Percentiles rank a stretch among this genome's conserved stretches.
Conservation (phyloP, 2,329 filamentous ascomycete species). For the Ramularia endophylla region DNA sequence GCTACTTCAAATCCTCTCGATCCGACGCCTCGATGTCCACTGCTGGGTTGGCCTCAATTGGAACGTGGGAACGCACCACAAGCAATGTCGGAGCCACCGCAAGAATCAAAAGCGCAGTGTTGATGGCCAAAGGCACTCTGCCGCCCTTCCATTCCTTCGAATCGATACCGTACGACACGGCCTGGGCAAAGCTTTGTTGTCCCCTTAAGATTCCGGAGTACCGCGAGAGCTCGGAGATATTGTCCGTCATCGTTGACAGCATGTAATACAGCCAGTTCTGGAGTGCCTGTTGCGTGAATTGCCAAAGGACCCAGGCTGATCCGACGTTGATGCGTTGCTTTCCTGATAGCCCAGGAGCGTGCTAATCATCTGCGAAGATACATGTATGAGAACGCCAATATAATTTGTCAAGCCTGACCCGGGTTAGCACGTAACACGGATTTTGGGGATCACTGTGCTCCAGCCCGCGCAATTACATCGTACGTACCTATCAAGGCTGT, state of each 20-base stretch:
- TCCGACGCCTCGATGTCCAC: too few species aligned
- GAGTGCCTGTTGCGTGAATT: constrained; percentile 47
- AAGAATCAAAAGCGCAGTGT: constrained; percentile 27
- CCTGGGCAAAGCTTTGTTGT: constrained; percentile 42
- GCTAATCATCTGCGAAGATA: constrained; percentile 43
- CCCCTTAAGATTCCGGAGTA: constrained; percentile 41
- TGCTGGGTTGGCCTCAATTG: constrained; percentile 2
- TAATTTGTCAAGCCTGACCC: constrained; percentile 36
- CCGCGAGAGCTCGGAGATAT: constrained; percentile 47
- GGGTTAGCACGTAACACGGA: too few species aligned
- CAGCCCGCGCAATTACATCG: too few species aligned
- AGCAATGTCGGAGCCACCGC: constrained; percentile 29
- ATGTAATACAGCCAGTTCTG: constrained; percentile 55
- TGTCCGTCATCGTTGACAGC: constrained; percentile 50
- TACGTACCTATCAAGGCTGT: constrained; percentile 38
- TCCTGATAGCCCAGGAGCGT: constrained; percentile 41
- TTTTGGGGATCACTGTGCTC: too few species aligned
- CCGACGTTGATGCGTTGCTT: constrained; percentile 36
- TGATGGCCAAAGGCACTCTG: constrained; percentile 38
- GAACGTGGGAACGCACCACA: constrained; percentile 27
- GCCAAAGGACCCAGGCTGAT: constrained; percentile 46
- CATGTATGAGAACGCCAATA: constrained; percentile 36
- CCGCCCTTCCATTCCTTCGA: constrained; percentile 40
- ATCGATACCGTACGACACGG: constrained; percentile 40
- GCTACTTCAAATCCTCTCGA: too few species aligned